A percentile compares a stretch with the other conserved stretches of the same genome.
Conservation (phyloP, 2,329 filamentous ascomycete genomes). For the Ceratocystis albifundus region DNA sequence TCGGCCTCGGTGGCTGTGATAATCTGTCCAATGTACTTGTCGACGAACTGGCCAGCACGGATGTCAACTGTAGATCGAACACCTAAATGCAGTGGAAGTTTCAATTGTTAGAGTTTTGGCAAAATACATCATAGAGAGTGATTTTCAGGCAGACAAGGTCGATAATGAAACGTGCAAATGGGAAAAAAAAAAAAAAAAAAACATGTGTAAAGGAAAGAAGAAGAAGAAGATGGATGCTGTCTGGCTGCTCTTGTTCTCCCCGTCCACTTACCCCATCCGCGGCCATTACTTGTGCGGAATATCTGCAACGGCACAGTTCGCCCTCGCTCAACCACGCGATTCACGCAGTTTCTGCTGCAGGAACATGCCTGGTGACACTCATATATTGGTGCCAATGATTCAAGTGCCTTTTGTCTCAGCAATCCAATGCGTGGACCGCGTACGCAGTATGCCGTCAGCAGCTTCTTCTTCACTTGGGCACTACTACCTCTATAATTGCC, state of each 20-base stretch:
- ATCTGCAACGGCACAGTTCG: constrained; percentile 61
- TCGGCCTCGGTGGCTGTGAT: constrained; percentile 55
- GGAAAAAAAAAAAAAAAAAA: too few species aligned
- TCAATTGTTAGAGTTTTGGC: background rate
- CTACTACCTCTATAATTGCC: constrained; percentile 18
- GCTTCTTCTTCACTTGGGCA: constrained; percentile 14
- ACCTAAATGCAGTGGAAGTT: constrained; percentile 33
- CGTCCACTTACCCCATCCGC: constrained; percentile 59
- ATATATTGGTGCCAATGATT: constrained; percentile 55
- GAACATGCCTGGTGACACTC: constrained; percentile 65
- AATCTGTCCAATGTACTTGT: constrained; percentile 64
- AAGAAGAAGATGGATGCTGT: background rate
- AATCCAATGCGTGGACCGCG: constrained; percentile 42
- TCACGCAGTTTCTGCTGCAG: constrained; percentile 55
- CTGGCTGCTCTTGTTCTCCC: background rate
- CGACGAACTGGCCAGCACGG: constrained; percentile 63
- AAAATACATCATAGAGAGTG: background rate
- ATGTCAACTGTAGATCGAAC: constrained; percentile 55
- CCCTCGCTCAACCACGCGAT: constrained; percentile 64
- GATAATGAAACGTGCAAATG: background rate
- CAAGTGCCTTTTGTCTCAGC: constrained; percentile 41
- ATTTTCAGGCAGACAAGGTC: background rate
- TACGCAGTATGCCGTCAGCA: constrained; percentile 52
- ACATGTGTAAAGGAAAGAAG: background rate
- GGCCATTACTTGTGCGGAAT: constrained; percentile 53